Evolutionary conservation across 768 basidiomycete genomes (phyloP).

Genomic region (Calocybe gangraenosa): DNA sequence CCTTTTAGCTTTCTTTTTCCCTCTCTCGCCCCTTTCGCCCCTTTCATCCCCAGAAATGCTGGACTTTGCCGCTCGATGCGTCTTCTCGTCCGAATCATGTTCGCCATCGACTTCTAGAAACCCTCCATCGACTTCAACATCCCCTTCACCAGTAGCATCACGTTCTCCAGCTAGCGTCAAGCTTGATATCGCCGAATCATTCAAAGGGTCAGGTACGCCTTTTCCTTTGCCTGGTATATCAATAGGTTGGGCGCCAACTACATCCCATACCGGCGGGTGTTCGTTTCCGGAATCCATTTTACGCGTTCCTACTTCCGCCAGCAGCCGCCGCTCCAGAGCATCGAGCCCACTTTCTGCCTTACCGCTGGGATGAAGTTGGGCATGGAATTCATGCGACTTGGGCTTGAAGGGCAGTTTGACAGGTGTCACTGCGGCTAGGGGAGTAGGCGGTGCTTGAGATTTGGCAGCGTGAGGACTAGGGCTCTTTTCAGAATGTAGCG

Average conservation of each 20-base stretch:
- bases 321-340: constrained; percentile 62
- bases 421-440: constrained; percentile 41
- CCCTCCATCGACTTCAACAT: constrained; percentile 22
- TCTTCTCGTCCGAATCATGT: constrained; percentile 37
- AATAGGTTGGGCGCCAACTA: constrained; percentile 28
- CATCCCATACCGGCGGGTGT: constrained; percentile 25
- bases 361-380: constrained; percentile 12
- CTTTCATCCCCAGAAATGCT: constrained; percentile 24
- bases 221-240: constrained; percentile 29
- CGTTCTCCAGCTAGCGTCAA: constrained; percentile 39
- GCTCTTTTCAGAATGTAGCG: neutral
- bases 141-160: constrained; percentile 20
- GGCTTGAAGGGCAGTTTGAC: constrained; percentile 19
- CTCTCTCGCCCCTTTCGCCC: constrained; percentile 21
- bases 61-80: constrained; percentile 31
- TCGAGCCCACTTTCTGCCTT: constrained; percentile 58
- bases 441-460: constrained; percentile 48
- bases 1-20: constrained; percentile 21
- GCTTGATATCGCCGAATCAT: constrained; percentile 55
- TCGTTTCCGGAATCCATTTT: constrained; percentile 31
- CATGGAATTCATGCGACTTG: constrained; percentile 7
- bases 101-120: constrained; percentile 17
- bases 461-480: constrained; percentile 9
- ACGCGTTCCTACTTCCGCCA: constrained; percentile 72
- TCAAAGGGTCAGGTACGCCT: constrained; percentile 27